These are phyloP conservation scores for Acmispon strigosus DNA, from an alignment of 306 rosid genomes.

Conservation along the genomic window DNA sequence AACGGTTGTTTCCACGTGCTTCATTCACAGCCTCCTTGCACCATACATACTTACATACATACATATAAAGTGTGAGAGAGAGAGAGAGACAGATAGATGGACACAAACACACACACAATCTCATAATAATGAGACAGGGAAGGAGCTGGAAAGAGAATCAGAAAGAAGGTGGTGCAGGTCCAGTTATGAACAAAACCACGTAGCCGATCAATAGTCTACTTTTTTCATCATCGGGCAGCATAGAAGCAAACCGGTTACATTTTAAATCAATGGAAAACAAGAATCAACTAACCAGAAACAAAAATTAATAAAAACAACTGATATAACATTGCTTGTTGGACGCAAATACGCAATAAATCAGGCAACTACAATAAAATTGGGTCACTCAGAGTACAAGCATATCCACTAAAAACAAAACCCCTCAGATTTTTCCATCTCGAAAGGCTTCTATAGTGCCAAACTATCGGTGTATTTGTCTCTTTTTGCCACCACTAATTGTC, in stretches of 20 bases:
- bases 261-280: no score
- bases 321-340: background rate
- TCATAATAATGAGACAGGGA: background rate
- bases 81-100: background rate
- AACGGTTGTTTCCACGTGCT: background rate
- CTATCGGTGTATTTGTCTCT: no score
- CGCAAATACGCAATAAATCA: background rate
- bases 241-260: no score
- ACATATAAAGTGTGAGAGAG: background rate
- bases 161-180: constrained; percentile 8
- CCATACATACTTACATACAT: background rate
- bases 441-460: background rate
- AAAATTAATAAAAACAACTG: no score
- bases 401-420: background rate
- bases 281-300: no score
- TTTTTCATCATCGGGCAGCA: no score
- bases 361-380: background rate
- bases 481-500: background rate
- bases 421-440: background rate
- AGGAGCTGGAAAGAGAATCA: background rate
- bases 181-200: constrained; percentile 20
- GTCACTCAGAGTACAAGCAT: background rate
- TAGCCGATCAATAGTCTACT: background rate
- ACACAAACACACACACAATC: background rate
- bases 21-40: constrained; percentile 24